Percentiles rank a stretch among this genome's conserved stretches.
phyloP scores from a whole-genome alignment of 257 asterid species.

The Sherardia arvensis region DNA sequence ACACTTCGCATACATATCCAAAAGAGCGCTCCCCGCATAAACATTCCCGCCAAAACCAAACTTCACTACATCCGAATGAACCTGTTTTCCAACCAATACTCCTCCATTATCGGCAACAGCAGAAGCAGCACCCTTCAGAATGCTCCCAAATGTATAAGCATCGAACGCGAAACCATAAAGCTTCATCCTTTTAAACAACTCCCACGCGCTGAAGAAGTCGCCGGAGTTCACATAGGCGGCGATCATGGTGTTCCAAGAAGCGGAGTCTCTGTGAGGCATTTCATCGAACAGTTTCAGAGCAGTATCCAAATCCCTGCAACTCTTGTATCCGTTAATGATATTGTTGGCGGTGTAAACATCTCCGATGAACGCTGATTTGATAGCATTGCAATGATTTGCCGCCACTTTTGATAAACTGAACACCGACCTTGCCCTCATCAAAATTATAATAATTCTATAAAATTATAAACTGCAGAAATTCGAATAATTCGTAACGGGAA shows the following conservation, averaged over 20 bases:
- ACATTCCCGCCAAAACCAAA: conserved; percentile 53
- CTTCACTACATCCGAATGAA: conserved; percentile 66
- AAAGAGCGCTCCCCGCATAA: conserved; percentile 63
- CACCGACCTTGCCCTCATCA: conserved; percentile 46
- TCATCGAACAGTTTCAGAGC: conserved; percentile 70
- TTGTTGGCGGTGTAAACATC: conserved; percentile 50
- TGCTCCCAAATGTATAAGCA: conserved; percentile 66
- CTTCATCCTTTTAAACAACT: conserved; percentile 46
- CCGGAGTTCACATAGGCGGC: conserved; percentile 51
- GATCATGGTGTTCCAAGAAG: conserved; percentile 76
- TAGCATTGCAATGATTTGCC: conserved; percentile 43
- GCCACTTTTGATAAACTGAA: conserved; percentile 30
- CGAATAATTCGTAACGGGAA: not conserved
- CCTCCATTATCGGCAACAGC: conserved; percentile 27
- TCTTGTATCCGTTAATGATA: conserved; percentile 40
- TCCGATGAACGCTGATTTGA: conserved; percentile 33
- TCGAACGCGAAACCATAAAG: conserved; percentile 36
- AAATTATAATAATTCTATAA: not conserved
- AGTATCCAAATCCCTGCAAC: conserved; percentile 33
- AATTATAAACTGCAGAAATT: not conserved
- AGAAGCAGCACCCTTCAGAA: conserved; percentile 57
- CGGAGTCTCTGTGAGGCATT: conserved; percentile 62
- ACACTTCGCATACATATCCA: conserved; percentile 75
- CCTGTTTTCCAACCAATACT: conserved; percentile 39
- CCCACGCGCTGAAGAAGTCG: conserved; percentile 44